Base-by-base conservation (phyloP, 2,329 filamentous ascomycete genomes). In the Penicillium sp. region DNA sequence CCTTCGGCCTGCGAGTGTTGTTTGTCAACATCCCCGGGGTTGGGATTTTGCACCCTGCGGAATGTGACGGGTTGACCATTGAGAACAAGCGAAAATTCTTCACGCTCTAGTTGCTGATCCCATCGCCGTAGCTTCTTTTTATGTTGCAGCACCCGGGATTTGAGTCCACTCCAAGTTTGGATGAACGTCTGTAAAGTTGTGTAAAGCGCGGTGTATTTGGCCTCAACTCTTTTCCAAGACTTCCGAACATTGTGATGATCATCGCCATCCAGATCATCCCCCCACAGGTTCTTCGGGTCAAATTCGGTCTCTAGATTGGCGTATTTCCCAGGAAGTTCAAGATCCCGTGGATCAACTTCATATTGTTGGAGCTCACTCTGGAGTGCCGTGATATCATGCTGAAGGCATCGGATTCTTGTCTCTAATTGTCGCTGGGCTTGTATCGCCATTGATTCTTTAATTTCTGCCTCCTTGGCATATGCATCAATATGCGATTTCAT, bases 121-220 rank as follows among this genome's bases (percentile, higher is more conserved):
- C 70, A 72, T 47, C 64, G 57, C 7, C 46, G 52, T 11, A 73
- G 55, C 46, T 72, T 75, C 44, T 56, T 64, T 48, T 74, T 75
- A 40, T 71, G 67, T n/a, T 65, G 64, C 46, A 72, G 68, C 5
- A 73, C 57, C 28, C 65, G 68, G 8, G 55, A 55, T 53, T 67
- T 71, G 22, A 76, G 64, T 22, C 62, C 59, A 5, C 53, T 62
- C 54, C 65, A 70, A 3, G 67, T 67, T 19, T 62, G 50, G 6
- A 66, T 36, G 19, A 75, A 59, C 10, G 59, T 69, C 37, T 61
- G 54, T 12, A 69, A 44, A 48, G 72, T 69, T 9, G 51, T 46
- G 43, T 75, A 75, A 16, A 75, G 61, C 10, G 67, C 60, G 3
- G 57, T 52, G 60, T 76, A 76, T 58, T 66, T 67, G 5, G 56